A percentile compares a stretch with the other conserved stretches of the same genome.
Conservation (phyloP, 441 rosid genomes). For the Corymbia calophylla region DNA sequence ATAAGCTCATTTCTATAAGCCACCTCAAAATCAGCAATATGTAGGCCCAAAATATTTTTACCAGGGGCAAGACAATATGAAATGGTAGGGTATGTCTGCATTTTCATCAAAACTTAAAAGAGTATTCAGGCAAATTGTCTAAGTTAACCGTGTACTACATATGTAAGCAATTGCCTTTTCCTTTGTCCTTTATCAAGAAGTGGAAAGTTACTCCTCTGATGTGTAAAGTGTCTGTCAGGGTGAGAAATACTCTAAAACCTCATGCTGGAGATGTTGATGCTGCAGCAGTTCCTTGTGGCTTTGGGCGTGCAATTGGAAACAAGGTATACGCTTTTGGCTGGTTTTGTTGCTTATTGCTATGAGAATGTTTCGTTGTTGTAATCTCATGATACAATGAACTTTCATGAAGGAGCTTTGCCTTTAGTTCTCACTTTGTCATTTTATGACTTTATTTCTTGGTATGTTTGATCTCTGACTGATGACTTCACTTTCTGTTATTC, state of each 20-base stretch:
- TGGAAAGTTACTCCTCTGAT: not conserved
- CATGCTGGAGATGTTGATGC: constrained; percentile 93
- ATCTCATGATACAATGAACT: not conserved
- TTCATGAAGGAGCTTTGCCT: not conserved
- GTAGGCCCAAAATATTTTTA: not conserved
- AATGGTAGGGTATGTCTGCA: not conserved
- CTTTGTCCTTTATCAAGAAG: not conserved
- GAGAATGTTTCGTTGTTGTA: not conserved
- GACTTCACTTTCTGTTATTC: not conserved
- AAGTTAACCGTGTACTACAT: not conserved
- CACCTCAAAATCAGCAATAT: not conserved
- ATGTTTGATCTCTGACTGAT: not conserved
- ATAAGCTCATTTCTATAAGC: not conserved
- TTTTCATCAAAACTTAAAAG: not conserved
- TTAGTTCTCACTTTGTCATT: not conserved
- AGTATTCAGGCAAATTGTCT: not conserved
- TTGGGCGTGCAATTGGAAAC: constrained; percentile 93
- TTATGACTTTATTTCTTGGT: not conserved
- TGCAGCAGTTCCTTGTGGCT: constrained; percentile 94
- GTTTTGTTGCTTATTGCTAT: not conserved
- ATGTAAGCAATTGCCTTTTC: not conserved
- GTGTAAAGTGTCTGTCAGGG: constrained; percentile 40
- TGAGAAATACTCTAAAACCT: constrained; percentile 75
- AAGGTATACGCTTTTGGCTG: constrained; percentile 37
- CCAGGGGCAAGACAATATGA: not conserved